A percentile compares a stretch with the other conserved stretches of the same genome.
These are phyloP conservation scores for Nepenthes mirabilis DNA, from an alignment of 148 eudicot genomes.

Conservation along the genomic window DNA sequence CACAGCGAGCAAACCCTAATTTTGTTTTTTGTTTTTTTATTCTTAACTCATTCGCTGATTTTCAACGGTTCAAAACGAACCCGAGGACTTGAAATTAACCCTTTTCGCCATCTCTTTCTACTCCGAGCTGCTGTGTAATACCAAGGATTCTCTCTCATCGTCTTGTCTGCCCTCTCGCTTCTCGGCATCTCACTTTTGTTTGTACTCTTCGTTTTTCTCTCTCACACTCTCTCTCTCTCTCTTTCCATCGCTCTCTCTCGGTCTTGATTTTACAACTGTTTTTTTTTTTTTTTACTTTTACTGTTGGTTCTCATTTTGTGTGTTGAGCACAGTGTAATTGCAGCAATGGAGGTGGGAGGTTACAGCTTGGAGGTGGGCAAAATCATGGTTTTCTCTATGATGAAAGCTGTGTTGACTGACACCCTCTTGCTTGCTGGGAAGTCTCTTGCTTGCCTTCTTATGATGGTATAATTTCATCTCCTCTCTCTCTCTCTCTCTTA, in stretches of 20 bases:
- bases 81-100: background rate
- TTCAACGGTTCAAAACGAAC: background rate
- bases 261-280: background rate
- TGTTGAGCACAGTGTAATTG: slow-evolving; percentile 11
- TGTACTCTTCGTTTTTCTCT: background rate
- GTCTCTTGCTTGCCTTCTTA: slow-evolving; percentile 38
- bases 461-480: slow-evolving; percentile 25
- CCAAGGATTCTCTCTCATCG: background rate
- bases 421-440: slow-evolving; percentile 48
- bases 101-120: slow-evolving; percentile 4
- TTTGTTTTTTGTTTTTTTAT: too few relatives aligned
- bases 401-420: slow-evolving; percentile 25
- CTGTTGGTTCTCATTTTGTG: slow-evolving; percentile 1
- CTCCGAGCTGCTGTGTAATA: slow-evolving; percentile 2
- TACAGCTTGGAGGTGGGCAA: slow-evolving; percentile 22
- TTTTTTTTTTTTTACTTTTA: background rate
- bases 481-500: background rate
- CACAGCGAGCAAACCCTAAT: too few relatives aligned
- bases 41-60: too few relatives aligned
- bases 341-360: slow-evolving; percentile 36
- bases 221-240: background rate
- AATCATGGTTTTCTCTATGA: slow-evolving; percentile 15
- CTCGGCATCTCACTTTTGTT: background rate
- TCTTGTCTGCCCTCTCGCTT: background rate
- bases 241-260: background rate